These are phyloP conservation scores for Candida ficus DNA, from an alignment of 805 yeast genomes.

Conservation along the genomic window DNA sequence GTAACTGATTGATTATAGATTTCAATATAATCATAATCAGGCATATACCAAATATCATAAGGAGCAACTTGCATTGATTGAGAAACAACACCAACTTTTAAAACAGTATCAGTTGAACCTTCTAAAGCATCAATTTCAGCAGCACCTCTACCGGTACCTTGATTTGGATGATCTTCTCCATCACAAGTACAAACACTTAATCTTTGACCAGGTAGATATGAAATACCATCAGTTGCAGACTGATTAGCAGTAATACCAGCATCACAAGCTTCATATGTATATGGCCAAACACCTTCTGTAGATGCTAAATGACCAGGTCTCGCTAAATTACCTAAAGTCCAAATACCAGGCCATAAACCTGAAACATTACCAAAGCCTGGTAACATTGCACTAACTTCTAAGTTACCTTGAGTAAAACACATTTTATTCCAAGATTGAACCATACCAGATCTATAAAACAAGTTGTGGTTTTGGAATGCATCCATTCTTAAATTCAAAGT, in stretches of 20 bases:
- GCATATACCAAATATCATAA: slow-evolving; percentile 46
- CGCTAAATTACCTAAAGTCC: slow-evolving; percentile 46
- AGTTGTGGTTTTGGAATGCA: slow-evolving; percentile 36
- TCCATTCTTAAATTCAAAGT: slow-evolving; percentile 36
- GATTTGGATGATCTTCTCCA: slow-evolving; percentile 42
- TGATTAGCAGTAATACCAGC: slow-evolving; percentile 48
- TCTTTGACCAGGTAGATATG: slow-evolving; percentile 41
- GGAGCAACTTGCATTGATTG: slow-evolving; percentile 51
- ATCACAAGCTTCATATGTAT: slow-evolving; percentile 42
- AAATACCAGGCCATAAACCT: slow-evolving; percentile 48
- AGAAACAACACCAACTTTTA: slow-evolving; percentile 38
- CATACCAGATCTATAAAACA: slow-evolving; percentile 44
- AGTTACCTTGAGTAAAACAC: slow-evolving; percentile 37
- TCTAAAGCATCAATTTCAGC: slow-evolving; percentile 48
- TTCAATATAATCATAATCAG: slow-evolving; percentile 43
- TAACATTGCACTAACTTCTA: slow-evolving; percentile 37
- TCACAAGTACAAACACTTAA: slow-evolving; percentile 40
- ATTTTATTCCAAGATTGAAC: slow-evolving; percentile 43
- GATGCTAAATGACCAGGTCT: slow-evolving; percentile 44
- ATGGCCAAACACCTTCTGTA: slow-evolving; percentile 49
- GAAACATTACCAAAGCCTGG: slow-evolving; percentile 38
- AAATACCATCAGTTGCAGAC: slow-evolving; percentile 42
- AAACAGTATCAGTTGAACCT: slow-evolving; percentile 34
- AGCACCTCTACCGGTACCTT: slow-evolving; percentile 45
- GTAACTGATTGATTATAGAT: slow-evolving; percentile 37